Percentiles rank a stretch among this genome's conserved stretches.
Evolutionary conservation across 768 basidiomycete species (phyloP).

Genomic region (Hydnomerulius pinastri): DNA sequence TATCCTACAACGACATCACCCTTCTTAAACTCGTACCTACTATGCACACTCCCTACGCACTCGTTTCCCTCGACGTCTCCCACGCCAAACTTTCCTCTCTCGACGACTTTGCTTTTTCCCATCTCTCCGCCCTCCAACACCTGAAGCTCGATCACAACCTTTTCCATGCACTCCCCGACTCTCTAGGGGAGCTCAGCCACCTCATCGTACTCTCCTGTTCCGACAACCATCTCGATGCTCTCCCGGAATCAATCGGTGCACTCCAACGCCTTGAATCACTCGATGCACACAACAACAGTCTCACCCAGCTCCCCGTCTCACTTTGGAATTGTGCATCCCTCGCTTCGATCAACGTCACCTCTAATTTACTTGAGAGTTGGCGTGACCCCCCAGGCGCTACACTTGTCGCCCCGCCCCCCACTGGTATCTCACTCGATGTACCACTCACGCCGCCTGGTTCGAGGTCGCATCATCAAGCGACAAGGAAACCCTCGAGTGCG

Average conservation of each 20-base stretch:
- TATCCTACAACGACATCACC: slow-evolving; percentile 89
- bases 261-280: slow-evolving; percentile 74
- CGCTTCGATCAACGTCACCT: slow-evolving; percentile 77
- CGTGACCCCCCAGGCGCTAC: slow-evolving; percentile 55
- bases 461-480: slow-evolving; percentile 19
- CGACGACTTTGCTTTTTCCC: slow-evolving; percentile 70
- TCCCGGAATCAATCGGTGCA: slow-evolving; percentile 76
- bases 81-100: slow-evolving; percentile 85
- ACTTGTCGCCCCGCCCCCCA: slow-evolving; percentile 24
- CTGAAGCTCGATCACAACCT: slow-evolving; percentile 87
- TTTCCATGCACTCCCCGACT: slow-evolving; percentile 82
- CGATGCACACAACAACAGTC: slow-evolving; percentile 90
- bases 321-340: slow-evolving; percentile 87
- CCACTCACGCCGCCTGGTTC: slow-evolving; percentile 10
- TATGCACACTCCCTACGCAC: slow-evolving; percentile 46
- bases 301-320: slow-evolving; percentile 69
- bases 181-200: slow-evolving; percentile 69
- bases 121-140: slow-evolving; percentile 67
- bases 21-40: slow-evolving; percentile 63
- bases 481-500: slow-evolving; percentile 38
- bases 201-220: slow-evolving; percentile 81
- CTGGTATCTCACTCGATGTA: slow-evolving; percentile 26
- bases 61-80: slow-evolving; percentile 84
- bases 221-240: slow-evolving; percentile 81
- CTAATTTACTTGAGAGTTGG: slow-evolving; percentile 79